phyloP scores from a whole-genome alignment of 2,329 filamentous ascomycete genomes.

The Sclerotinia spermophila region DNA sequence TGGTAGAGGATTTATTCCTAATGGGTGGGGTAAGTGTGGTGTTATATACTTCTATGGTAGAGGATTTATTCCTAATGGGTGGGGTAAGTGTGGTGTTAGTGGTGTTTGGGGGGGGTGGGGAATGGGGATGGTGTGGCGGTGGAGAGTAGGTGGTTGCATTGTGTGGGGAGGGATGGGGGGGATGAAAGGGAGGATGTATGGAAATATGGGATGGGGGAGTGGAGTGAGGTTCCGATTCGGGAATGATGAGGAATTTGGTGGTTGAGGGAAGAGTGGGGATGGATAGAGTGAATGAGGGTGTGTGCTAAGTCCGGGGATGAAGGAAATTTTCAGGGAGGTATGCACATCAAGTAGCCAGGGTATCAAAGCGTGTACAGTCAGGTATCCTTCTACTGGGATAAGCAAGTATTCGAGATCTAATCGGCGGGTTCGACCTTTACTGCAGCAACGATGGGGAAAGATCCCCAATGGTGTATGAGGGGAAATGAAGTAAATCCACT shows the following conservation, averaged over 20 bases:
- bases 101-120: too few relatives aligned
- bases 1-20: background rate
- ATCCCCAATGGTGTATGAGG: too few relatives aligned
- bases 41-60: too few relatives aligned
- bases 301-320: too few relatives aligned
- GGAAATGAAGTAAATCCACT: too few relatives aligned
- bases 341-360: background rate
- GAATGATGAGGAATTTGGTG: background rate
- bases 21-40: too few relatives aligned
- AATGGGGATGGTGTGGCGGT: background rate
- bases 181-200: background rate
- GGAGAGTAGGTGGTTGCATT: background rate
- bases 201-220: background rate
- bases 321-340: fast-evolving
- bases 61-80: too few relatives aligned
- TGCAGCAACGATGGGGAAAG: too few relatives aligned
- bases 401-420: too few relatives aligned
- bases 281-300: too few relatives aligned
- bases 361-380: background rate
- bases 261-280: background rate
- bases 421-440: too few relatives aligned
- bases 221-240: background rate
- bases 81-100: too few relatives aligned
- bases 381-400: background rate
- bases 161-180: background rate